Evolutionary conservation across 169 alveolate genomes (phyloP).

Genomic region (Plasmodium sp.): DNA sequence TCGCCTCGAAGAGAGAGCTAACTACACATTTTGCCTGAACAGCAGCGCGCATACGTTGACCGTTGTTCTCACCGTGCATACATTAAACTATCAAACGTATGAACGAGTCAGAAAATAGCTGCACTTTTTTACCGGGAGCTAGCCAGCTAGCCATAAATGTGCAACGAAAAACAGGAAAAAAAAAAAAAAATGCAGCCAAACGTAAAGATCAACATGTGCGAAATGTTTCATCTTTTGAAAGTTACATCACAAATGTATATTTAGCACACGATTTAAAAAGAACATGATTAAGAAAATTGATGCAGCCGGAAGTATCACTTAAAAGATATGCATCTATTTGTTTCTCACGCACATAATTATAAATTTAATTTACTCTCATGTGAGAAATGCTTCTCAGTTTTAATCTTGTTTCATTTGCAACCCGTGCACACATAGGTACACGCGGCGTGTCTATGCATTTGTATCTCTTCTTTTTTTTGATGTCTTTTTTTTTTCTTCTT

Average conservation of each 20-base stretch:
- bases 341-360: background rate
- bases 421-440: background rate
- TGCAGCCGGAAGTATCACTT: background rate
- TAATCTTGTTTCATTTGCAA: background rate
- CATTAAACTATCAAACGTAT: background rate
- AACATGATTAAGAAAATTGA: background rate
- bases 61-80: conserved; percentile 7
- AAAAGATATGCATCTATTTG: conserved; percentile 9
- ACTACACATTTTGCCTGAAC: background rate
- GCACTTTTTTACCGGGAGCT: background rate
- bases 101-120: conserved; percentile 20
- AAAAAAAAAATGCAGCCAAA: conserved; percentile 2
- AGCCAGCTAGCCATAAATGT: background rate
- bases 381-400: background rate
- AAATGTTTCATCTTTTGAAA: background rate
- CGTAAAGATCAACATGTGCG: background rate
- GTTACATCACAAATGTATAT: background rate
- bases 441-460: background rate
- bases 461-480: background rate
- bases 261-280: background rate
- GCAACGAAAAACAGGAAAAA: background rate
- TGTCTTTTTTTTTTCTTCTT: background rate
- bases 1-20: background rate
- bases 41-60: background rate
- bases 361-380: background rate